These are phyloP conservation scores for Russula sp. DNA, from an alignment of 768 basidiomycete genomes.

Conservation along the genomic window DNA sequence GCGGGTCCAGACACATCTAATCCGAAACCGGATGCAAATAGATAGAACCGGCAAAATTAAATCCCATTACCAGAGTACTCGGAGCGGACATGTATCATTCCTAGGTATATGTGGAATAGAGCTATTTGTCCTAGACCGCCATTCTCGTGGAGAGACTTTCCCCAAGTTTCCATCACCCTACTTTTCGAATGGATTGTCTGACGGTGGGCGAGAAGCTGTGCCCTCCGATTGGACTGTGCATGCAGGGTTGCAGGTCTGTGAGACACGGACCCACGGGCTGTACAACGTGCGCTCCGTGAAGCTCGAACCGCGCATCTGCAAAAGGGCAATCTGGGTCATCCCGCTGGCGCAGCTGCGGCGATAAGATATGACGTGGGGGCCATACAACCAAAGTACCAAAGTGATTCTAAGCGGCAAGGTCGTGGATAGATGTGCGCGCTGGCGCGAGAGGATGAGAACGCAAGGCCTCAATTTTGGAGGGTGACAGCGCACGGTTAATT, in stretches of 20 bases:
- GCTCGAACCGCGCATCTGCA: background rate
- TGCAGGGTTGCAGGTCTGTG: slow-evolving; percentile 2
- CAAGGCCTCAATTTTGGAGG: background rate
- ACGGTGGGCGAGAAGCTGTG: background rate
- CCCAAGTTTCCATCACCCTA: background rate
- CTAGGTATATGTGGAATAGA: background rate
- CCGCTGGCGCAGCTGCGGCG: background rate
- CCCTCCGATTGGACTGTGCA: background rate
- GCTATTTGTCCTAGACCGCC: background rate
- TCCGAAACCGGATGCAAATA: background rate
- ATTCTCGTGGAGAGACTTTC: background rate
- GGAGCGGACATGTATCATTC: slow-evolving; percentile 7
- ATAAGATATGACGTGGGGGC: background rate
- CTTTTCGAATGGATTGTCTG: background rate
- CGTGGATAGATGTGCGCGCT: background rate
- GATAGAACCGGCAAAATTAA: slow-evolving; percentile 1
- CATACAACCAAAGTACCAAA: background rate
- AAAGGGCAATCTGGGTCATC: background rate
- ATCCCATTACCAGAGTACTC: background rate
- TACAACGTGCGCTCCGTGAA: background rate
- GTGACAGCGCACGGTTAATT: background rate
- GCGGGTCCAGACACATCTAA: background rate
- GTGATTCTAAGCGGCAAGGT: background rate
- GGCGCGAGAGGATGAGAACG: background rate
- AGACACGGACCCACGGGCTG: background rate